These are phyloP conservation scores for Chaetoceros tenuissimus DNA, from an alignment of 108 stramenopile genomes.

Conservation along the genomic window DNA sequence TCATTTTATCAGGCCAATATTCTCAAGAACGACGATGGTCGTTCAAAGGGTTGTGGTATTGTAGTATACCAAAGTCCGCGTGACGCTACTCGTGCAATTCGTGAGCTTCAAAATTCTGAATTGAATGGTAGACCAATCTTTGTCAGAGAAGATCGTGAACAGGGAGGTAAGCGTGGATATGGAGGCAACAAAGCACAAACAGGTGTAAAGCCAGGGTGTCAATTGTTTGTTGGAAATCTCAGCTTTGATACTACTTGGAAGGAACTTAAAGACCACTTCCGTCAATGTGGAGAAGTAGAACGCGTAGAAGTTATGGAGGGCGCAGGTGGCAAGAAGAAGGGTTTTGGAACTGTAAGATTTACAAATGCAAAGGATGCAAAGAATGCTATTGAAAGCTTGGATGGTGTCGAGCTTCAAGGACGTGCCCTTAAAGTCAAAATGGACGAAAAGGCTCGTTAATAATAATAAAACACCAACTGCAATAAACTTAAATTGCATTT, in stretches of 20 bases:
- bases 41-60: conserved; percentile 76
- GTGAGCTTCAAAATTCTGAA: conserved; percentile 52
- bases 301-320: conserved; percentile 62
- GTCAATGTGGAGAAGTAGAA: conserved; percentile 59
- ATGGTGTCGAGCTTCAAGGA: conserved; percentile 75
- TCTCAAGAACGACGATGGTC: conserved; percentile 53
- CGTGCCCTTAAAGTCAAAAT: conserved; percentile 58
- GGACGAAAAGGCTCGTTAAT: conserved; percentile 44
- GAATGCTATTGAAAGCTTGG: conserved; percentile 63
- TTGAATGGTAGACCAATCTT: conserved; percentile 56
- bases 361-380: conserved; percentile 66
- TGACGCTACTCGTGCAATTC: conserved; percentile 58
- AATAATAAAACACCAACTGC: conserved; percentile 1
- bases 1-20: conserved; percentile 57
- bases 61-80: conserved; percentile 61
- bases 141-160: conserved; percentile 81
- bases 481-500: neutral
- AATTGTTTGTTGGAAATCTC: conserved; percentile 83
- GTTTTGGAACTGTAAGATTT: conserved; percentile 86
- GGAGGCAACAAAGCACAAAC: conserved; percentile 17
- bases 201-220: conserved; percentile 23
- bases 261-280: conserved; percentile 86
- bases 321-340: conserved; percentile 58
- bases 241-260: conserved; percentile 67
- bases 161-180: conserved; percentile 32